Evolutionary conservation across 75 land plant genomes (phyloP).

Genomic region (Pinus tabuliformis): DNA sequence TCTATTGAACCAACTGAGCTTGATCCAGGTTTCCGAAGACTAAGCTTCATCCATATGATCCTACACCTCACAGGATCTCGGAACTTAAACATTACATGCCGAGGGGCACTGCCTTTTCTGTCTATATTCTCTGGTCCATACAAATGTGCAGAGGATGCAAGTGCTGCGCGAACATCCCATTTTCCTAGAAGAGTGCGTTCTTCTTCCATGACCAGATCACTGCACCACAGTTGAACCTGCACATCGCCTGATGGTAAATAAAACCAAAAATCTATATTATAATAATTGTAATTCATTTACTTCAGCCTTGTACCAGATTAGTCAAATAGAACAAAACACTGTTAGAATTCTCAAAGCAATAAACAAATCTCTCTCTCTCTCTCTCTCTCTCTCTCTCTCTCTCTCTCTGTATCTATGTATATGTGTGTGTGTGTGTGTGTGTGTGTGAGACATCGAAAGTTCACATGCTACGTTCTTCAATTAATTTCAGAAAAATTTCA

Average conservation of each 20-base stretch:
- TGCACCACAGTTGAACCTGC: conserved; percentile 94
- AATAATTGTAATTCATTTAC: not conserved
- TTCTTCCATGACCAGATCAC: conserved; percentile 68
- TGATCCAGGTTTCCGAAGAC: conserved; percentile 42
- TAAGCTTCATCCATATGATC: conserved; percentile 77
- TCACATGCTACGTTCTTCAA: no score
- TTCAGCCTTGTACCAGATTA: not conserved
- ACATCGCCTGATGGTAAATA: not conserved
- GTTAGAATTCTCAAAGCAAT: not conserved
- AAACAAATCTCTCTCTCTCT: no score
- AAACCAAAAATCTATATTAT: not conserved
- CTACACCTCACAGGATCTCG: conserved; percentile 67
- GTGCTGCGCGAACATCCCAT: conserved; percentile 70
- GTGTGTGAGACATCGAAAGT: no score
- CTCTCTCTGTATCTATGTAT: no score
- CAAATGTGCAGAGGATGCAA: conserved; percentile 44
- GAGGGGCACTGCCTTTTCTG: conserved; percentile 28
- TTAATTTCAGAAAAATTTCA: no score
- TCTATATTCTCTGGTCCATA: conserved; percentile 54
- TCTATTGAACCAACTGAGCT: conserved; percentile 44
- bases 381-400: no score
- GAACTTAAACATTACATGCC: conserved; percentile 70
- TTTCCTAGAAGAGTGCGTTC: conserved; percentile 77
- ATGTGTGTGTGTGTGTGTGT: no score
- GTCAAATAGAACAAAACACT: not conserved